phyloP scores from a whole-genome alignment of 768 basidiomycete genomes.

The Boletus edulis region DNA sequence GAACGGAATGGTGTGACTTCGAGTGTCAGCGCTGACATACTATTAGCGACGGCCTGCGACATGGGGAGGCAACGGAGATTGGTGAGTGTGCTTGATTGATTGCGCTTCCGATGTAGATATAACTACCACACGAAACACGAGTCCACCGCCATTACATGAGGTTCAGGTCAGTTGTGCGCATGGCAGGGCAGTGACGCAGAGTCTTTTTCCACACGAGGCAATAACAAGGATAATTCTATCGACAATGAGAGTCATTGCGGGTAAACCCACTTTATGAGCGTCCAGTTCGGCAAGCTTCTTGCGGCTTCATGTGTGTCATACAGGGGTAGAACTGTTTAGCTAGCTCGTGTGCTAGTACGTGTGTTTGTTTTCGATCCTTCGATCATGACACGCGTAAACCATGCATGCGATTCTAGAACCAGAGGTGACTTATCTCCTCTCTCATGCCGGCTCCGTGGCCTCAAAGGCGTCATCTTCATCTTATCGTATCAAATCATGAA shows the following conservation, averaged over 20 bases:
- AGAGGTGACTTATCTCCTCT: neutral
- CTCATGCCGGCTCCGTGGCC: neutral
- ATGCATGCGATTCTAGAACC: constrained; percentile 14
- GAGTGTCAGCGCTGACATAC: constrained; percentile 29
- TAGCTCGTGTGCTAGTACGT: constrained; percentile 14
- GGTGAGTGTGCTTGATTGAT: constrained; percentile 14
- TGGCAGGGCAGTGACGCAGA: constrained; percentile 21
- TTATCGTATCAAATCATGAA: constrained; percentile 28
- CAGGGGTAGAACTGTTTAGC: neutral
- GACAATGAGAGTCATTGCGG: neutral
- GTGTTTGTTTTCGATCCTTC: constrained; percentile 10
- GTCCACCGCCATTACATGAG: constrained; percentile 21
- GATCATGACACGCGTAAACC: constrained; percentile 21
- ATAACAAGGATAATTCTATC: constrained; percentile 5
- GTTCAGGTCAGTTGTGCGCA: constrained; percentile 28
- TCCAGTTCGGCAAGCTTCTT: constrained; percentile 21
- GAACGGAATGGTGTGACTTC: constrained; percentile 28
- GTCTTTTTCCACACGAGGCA: constrained; percentile 25
- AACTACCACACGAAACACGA: constrained; percentile 15
- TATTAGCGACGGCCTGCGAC: constrained; percentile 25
- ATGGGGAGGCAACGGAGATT: constrained; percentile 17
- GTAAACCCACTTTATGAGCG: neutral
- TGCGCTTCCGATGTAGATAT: constrained; percentile 27
- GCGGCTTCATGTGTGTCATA: constrained; percentile 9
- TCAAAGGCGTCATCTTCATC: constrained; percentile 3